Conservation (phyloP, 805 yeast genomes). For the Metschnikowia corniflorae region DNA sequence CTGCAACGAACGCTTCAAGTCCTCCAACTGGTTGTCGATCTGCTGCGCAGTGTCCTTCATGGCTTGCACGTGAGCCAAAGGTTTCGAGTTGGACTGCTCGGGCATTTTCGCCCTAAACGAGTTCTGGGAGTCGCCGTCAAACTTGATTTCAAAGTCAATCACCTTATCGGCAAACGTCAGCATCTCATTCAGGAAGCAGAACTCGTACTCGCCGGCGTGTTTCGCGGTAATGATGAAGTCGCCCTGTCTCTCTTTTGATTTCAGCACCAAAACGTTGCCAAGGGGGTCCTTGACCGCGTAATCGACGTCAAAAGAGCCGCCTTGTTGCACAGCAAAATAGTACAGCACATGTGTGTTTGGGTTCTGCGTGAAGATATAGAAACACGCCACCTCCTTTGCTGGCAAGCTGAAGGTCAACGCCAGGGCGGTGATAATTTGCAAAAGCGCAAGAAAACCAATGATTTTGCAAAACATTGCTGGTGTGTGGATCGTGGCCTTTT, state of each 20-base stretch:
- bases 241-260: constrained; percentile 69
- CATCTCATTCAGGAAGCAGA: constrained; percentile 82
- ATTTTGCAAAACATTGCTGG: no score
- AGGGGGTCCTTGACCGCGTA: constrained; percentile 60
- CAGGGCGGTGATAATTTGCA: constrained; percentile 39
- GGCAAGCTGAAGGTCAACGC: constrained; percentile 72
- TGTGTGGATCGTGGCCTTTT: no score
- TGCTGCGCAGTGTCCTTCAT: constrained; percentile 52
- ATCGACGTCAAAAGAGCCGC: constrained; percentile 78
- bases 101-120: constrained; percentile 63
- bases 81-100: constrained; percentile 43
- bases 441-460: constrained; percentile 22
- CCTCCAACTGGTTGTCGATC: constrained; percentile 59
- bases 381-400: constrained; percentile 74
- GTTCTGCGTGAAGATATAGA: constrained; percentile 61
- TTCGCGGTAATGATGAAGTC: constrained; percentile 71
- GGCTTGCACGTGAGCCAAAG: constrained; percentile 49
- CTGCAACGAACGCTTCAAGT: constrained; percentile 57
- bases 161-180: constrained; percentile 78
- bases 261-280: constrained; percentile 49
- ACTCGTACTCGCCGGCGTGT: constrained; percentile 73
- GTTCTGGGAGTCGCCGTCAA: constrained; percentile 39
- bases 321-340: constrained; percentile 80
- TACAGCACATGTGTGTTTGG: constrained; percentile 62
- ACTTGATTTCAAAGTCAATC: constrained; percentile 75